Base-by-base conservation (phyloP, 192 early-diverging fungal genomes). In the Backusella luteola region DNA sequence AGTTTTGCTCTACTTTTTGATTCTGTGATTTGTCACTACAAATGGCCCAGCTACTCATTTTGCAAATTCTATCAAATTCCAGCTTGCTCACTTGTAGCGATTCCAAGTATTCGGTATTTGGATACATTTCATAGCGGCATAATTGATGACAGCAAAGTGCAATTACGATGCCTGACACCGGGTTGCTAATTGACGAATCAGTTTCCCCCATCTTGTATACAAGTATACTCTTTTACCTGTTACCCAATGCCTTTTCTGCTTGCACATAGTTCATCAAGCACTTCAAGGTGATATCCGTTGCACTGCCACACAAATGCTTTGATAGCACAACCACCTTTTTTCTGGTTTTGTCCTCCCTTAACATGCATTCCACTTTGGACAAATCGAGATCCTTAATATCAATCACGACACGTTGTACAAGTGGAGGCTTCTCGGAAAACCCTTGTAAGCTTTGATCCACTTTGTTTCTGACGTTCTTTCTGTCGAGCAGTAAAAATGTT, bases 141-240 rank as follows among this genome's bases (percentile, higher is more conserved):
- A 90, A 69, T 66, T 96, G 94, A 82, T 96, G 96, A 78, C 96
- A 97, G 82, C 96, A 98, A 4, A 96, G 86, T 15, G 96, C 95
- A 73, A 98, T 95, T 26, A 94, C 81, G 23, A 96, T 84, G 17
- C 92, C 93, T 8, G 83, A 83, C 7, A 94, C 83, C 9, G 86
- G 77, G 21, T 87, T 85, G 5, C 82, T 77, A 52, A 23, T 0
- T 9, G 11, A 34, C 1, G 3, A 12, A 38, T 52, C 29, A 67
- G 1, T n/a, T 42, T 42, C 17, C 56, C 23, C 56, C 23, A 19
- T 56, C 8, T 69, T 49, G 35, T 49, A 44, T 17, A 12, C 14
- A 44, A 44, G 19, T 34, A 14, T 76, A 15, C 36, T 38, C 36
- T 39, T 11, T 77, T 69, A 81, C 74, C 44, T 81, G 69, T 66